Base-by-base conservation (phyloP, 2,329 filamentous ascomycete species). In the Pyrenophora tritici-repentis region DNA sequence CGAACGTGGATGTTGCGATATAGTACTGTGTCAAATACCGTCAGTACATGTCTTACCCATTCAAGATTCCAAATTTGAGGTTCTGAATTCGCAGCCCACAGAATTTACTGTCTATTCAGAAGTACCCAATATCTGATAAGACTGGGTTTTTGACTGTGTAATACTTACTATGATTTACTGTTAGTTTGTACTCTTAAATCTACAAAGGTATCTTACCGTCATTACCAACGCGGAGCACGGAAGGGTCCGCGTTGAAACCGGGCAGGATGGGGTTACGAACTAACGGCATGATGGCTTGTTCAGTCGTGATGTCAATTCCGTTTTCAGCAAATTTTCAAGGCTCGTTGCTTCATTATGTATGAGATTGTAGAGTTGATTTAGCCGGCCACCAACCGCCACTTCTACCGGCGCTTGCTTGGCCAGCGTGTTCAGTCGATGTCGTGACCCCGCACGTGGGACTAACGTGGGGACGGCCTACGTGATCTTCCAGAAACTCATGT, bases 201-300 rank as follows among this genome's bases (percentile, higher is more conserved):
- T 7, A 10, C 5, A 38, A 41, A 9, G 33, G 1, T 1, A 24
- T 22, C 50, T 44, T 60, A 61, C 58, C 58, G 59, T 81, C 78
- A 35, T 74, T 58, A 6, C 72, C 72, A 16, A 82, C 78, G 3
- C 80, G 73, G 9, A 82, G 56, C 33, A 83, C 76, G 0, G 83
- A 84, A 0, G 84, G 84, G 56, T 87, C 84, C 5, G 84, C 82
- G 48, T 86, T 85, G 72, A 85, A 86, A 18, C 84, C 83, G 2
- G 77, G 75, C 33, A 86, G 74, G 16, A 86, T 78, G 2, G 83
- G 84, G 60, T 86, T 76, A 26, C 65, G 63, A 34, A 73, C 66
- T 38, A 59, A 56, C 13, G 70, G 67, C 70, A 73, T 73, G n/a
- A 37, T 56, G 64, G 46, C 34, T 10, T 17, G 7, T 14, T 31